Evolutionary conservation across 768 basidiomycete genomes (phyloP).

Genomic region (Glaciozyma martinii): DNA sequence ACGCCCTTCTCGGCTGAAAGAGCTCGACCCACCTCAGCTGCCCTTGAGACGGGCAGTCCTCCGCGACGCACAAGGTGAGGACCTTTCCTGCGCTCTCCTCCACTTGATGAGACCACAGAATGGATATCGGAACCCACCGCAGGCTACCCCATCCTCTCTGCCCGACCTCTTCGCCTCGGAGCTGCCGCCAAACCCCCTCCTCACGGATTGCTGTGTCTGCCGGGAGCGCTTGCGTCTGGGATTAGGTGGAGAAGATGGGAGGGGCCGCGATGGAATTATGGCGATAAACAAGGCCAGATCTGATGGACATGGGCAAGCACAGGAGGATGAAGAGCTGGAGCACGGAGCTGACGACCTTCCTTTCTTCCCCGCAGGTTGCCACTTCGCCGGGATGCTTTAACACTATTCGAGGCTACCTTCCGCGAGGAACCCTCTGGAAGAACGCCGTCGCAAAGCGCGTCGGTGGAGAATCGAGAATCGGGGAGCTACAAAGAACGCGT

Average conservation of each 20-base stretch:
- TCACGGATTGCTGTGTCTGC: background rate
- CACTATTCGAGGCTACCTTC: no score
- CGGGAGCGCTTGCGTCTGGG: background rate
- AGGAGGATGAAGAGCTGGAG: no score
- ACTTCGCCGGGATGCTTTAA: no score
- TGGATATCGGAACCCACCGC: background rate
- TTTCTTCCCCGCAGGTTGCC: no score
- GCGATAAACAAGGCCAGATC: conserved; percentile 26
- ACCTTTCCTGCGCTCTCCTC: background rate
- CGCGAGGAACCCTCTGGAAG: no score
- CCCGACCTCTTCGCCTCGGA: background rate
- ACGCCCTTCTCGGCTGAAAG: no score
- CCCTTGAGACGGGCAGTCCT: background rate
- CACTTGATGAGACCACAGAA: conserved; percentile 5
- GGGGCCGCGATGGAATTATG: background rate
- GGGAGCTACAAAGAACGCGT: no score
- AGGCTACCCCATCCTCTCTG: background rate
- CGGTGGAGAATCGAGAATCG: no score
- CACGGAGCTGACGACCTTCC: no score
- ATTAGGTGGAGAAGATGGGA: background rate
- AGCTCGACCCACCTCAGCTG: no score
- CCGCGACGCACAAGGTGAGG: background rate
- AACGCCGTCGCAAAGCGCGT: no score
- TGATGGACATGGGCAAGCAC: conserved; percentile 1
- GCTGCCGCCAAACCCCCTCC: background rate